Conservation (phyloP, 495 filamentous ascomycete genomes). For the Aspergillus sclerotiicarbonarius region DNA sequence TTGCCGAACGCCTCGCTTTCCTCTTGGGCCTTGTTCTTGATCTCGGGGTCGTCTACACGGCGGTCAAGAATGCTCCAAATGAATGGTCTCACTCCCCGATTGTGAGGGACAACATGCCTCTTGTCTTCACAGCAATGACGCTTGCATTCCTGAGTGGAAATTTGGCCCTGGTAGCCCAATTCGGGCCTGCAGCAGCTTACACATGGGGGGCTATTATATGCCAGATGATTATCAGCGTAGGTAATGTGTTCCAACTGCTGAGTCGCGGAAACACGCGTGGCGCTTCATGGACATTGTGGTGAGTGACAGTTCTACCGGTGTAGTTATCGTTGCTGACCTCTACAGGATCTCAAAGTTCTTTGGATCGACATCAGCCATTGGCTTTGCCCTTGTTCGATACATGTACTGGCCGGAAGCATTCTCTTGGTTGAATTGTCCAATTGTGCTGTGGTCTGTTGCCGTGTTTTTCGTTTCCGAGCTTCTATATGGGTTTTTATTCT, state of each 20-base stretch:
- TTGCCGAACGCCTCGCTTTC: neutral
- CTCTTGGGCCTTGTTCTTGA: conserved; percentile 12
- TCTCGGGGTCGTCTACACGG: conserved; percentile 12
- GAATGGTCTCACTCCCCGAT: conserved; percentile 21
- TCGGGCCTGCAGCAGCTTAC: neutral
- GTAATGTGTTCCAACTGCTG: conserved; percentile 3
- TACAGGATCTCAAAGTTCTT: conserved; percentile 8
- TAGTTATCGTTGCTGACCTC: neutral
- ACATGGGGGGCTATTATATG: neutral
- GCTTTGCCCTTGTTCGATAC: conserved; percentile 1
- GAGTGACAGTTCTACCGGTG: neutral
- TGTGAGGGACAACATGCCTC: conserved; percentile 8
- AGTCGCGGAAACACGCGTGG: neutral
- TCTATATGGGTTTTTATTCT: conserved; percentile 1
- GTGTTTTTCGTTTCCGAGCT: neutral
- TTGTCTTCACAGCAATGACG: conserved; percentile 9
- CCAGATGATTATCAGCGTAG: conserved; percentile 3
- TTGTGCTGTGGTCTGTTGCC: neutral
- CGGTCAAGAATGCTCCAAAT: conserved; percentile 14
- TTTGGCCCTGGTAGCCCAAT: conserved; percentile 6
- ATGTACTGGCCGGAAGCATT: neutral
- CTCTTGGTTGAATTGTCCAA: conserved; percentile 1
- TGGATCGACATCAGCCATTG: neutral
- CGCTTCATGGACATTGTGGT: conserved; percentile 5
- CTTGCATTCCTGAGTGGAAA: conserved; percentile 8